These are phyloP conservation scores for Diplodia intermedia DNA, from an alignment of 2,329 filamentous ascomycete genomes.

Conservation along the genomic window DNA sequence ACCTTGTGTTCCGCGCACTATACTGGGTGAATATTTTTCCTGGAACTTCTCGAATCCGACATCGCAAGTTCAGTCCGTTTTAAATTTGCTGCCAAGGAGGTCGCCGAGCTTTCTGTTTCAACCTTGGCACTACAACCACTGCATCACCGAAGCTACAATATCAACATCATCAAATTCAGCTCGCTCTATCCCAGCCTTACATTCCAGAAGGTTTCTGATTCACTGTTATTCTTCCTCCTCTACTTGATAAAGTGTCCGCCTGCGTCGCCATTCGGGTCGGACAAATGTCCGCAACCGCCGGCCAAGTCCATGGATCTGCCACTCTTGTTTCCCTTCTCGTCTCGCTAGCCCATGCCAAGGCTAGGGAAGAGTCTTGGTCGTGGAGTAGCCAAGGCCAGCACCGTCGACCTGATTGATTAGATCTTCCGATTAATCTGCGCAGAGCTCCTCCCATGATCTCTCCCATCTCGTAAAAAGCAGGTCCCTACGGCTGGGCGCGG, in stretches of 20 bases:
- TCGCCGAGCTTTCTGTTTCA: background rate
- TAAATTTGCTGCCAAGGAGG: background rate
- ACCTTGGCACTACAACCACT: background rate
- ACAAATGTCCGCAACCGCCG: slow-evolving; percentile 18
- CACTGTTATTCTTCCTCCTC: background rate
- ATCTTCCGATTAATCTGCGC: slow-evolving; percentile 17
- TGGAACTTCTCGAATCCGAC: slow-evolving; percentile 4
- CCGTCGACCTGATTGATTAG: slow-evolving; percentile 11
- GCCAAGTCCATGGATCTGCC: slow-evolving; percentile 5
- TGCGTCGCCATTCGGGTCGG: background rate
- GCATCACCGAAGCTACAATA: background rate
- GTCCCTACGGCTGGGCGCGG: slow-evolving; percentile 16
- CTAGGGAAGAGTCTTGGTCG: slow-evolving; percentile 5
- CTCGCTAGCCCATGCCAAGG: slow-evolving; percentile 6
- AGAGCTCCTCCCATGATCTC: background rate
- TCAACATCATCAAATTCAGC: background rate
- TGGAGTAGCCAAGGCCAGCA: background rate
- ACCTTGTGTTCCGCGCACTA: no score
- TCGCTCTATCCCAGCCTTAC: background rate
- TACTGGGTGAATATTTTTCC: slow-evolving; percentile 9
- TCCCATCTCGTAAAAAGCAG: slow-evolving; percentile 17
- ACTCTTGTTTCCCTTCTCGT: slow-evolving; percentile 5
- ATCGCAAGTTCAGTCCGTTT: background rate
- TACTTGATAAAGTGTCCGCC: background rate
- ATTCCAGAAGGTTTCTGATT: no score